Evolutionary conservation across 371 early-diverging fungal genomes (phyloP).

Genomic region (Basidiobolus meristosporus): DNA sequence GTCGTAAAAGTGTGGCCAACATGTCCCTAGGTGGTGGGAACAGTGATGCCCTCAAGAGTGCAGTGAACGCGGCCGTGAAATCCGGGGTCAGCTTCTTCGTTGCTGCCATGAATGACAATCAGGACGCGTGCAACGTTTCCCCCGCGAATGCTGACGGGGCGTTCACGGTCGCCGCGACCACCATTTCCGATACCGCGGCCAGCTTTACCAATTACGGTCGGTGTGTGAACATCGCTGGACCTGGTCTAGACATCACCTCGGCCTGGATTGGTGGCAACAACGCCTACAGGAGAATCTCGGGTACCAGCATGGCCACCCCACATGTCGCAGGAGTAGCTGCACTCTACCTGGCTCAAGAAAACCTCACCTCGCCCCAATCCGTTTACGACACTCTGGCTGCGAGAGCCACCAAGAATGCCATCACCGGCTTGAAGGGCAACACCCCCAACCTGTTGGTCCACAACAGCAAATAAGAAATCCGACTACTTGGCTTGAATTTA

Average conservation of each 20-base stretch:
- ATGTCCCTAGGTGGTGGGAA: constrained; percentile 35
- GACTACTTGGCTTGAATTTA: too few species aligned
- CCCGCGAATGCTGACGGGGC: constrained; percentile 32
- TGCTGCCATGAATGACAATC: constrained; percentile 40
- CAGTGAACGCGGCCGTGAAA: constrained; percentile 5
- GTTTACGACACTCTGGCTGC: too few species aligned
- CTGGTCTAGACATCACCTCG: background rate
- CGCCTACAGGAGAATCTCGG: constrained; percentile 32
- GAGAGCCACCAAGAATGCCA: too few species aligned
- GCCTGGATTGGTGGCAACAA: background rate
- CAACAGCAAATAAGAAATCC: too few species aligned
- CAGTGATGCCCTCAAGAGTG: constrained; percentile 15
- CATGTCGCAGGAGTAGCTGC: constrained; percentile 32
- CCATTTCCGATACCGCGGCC: constrained; percentile 30
- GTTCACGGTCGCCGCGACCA: constrained; percentile 45
- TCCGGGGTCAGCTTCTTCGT: constrained; percentile 27
- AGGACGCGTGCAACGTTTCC: constrained; percentile 28
- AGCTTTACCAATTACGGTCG: constrained; percentile 51
- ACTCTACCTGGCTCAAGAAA: constrained; percentile 7
- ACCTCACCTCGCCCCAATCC: constrained; percentile 12
- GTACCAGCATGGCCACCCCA: constrained; percentile 63
- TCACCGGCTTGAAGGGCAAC: too few species aligned
- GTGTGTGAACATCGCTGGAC: constrained; percentile 48
- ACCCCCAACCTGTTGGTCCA: too few species aligned
- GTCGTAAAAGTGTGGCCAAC: constrained; percentile 11